Conservation (phyloP, 2,329 filamentous ascomycete genomes). For the Pseudogymnoascus sp. region DNA sequence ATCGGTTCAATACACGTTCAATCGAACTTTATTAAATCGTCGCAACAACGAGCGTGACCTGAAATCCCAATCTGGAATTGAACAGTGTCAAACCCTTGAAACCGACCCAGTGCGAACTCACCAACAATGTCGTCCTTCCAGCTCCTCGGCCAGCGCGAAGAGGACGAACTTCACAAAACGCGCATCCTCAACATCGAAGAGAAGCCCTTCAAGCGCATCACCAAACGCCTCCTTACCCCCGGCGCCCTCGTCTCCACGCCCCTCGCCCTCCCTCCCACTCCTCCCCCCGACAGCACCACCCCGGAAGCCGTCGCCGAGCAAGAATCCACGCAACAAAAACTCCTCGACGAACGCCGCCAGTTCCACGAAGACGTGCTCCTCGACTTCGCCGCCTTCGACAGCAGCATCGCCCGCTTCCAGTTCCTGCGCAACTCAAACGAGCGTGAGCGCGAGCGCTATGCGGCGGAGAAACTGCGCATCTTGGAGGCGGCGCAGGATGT, state of each 20-base stretch:
- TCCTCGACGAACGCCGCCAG: constrained; percentile 48
- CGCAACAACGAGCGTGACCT: neutral
- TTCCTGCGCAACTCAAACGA: constrained; percentile 77
- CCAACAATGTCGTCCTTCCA: constrained; percentile 48
- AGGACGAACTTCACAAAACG: constrained; percentile 77
- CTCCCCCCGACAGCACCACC: constrained; percentile 49
- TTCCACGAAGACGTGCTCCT: constrained; percentile 77
- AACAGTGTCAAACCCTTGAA: neutral
- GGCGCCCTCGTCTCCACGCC: constrained; percentile 52
- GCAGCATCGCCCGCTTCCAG: constrained; percentile 77
- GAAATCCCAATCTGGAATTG: neutral
- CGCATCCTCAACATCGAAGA: constrained; percentile 87
- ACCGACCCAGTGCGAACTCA: neutral
- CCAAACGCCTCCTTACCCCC: constrained; percentile 66
- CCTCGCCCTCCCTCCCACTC: constrained; percentile 51
- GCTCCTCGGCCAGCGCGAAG: constrained; percentile 64
- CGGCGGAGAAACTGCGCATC: constrained; percentile 70
- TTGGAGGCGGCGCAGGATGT: constrained; percentile 69
- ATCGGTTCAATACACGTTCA: neutral
- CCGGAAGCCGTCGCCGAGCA: constrained; percentile 33
- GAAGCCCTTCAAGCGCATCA: constrained; percentile 82
- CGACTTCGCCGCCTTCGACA: constrained; percentile 84
- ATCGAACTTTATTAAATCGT: neutral
- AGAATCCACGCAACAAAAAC: constrained; percentile 40
- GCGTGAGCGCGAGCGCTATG: constrained; percentile 75